phyloP scores from a whole-genome alignment of 2,329 filamentous ascomycete genomes.

The Endocalyx cinctus region DNA sequence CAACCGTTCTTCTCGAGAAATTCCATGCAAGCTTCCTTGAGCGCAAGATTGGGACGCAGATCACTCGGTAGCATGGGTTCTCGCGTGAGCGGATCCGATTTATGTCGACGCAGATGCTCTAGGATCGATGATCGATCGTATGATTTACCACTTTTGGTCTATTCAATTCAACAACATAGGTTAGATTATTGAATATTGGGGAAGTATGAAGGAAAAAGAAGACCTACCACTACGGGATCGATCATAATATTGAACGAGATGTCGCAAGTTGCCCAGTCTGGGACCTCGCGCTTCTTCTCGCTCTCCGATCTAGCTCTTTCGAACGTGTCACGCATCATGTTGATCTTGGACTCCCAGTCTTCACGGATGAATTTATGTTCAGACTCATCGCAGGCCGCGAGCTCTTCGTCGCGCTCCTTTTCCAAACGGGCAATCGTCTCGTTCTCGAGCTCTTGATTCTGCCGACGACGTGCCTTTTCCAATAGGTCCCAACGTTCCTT shows the following conservation, averaged over 20 bases:
- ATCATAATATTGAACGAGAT: constrained; percentile 72
- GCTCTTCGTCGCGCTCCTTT: constrained; percentile 38
- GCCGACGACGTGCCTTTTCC: constrained; percentile 58
- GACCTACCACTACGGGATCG: constrained; percentile 57
- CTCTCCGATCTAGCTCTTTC: constrained; percentile 42
- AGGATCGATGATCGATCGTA: constrained; percentile 84
- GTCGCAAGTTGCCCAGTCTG: constrained; percentile 73
- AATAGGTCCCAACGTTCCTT: constrained; percentile 78
- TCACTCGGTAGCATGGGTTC: constrained; percentile 66
- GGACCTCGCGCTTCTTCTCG: constrained; percentile 55
- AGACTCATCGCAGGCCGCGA: constrained; percentile 21
- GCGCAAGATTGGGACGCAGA: constrained; percentile 72
- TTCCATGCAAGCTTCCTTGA: constrained; percentile 79
- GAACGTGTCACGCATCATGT: constrained; percentile 43
- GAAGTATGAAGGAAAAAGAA: constrained; percentile 5
- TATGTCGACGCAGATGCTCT: constrained; percentile 73
- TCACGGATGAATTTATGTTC: constrained; percentile 43
- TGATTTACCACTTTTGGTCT: constrained; percentile 81
- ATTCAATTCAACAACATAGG: constrained; percentile 6
- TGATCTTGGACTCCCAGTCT: constrained; percentile 45
- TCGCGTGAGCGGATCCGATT: constrained; percentile 78
- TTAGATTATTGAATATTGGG: neutral
- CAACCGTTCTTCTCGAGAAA: constrained; percentile 85
- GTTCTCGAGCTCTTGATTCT: constrained; percentile 53
- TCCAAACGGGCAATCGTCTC: constrained; percentile 53